Evolutionary conservation across 805 yeast species (phyloP).

Genomic region (Cyberlindnera saturnus): DNA sequence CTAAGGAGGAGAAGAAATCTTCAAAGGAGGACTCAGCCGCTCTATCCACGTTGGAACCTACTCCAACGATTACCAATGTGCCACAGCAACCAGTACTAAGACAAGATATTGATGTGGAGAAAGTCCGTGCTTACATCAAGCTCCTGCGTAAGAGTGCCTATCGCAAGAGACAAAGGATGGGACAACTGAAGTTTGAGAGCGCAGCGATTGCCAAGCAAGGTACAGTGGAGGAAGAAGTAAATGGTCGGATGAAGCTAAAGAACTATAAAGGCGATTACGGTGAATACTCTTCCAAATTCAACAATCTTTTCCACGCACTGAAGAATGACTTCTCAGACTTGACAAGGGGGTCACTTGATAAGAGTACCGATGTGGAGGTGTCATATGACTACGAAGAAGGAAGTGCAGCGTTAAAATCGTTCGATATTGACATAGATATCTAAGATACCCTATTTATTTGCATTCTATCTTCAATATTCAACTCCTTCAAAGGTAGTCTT

Average conservation of each 20-base stretch:
- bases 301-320: slow-evolving; percentile 8
- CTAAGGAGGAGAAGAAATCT: slow-evolving; percentile 1
- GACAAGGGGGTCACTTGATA: not conserved
- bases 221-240: slow-evolving; percentile 11
- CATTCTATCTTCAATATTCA: no score
- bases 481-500: no score
- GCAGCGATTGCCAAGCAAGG: slow-evolving; percentile 10
- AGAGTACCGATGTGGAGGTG: not conserved
- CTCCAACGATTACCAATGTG: not conserved
- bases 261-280: slow-evolving; percentile 24
- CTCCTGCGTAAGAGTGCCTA: slow-evolving; percentile 6
- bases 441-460: no score
- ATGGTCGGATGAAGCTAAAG: slow-evolving; percentile 18
- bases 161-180: slow-evolving; percentile 13
- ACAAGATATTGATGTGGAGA: slow-evolving; percentile 23
- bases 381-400: slow-evolving; percentile 2
- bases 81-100: slow-evolving; percentile 12
- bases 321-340: slow-evolving; percentile 7
- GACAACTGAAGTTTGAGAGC: slow-evolving; percentile 16
- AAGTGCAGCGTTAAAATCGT: not conserved
- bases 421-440: no score
- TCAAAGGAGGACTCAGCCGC: not conserved
- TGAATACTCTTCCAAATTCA: slow-evolving; percentile 18
- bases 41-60: not conserved
- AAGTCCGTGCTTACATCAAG: slow-evolving; percentile 12